Evolutionary conservation across 305 asterid species (phyloP), one percentile per base, ranked within the genome.

Genomic region (Petunia hybrid): DNA sequence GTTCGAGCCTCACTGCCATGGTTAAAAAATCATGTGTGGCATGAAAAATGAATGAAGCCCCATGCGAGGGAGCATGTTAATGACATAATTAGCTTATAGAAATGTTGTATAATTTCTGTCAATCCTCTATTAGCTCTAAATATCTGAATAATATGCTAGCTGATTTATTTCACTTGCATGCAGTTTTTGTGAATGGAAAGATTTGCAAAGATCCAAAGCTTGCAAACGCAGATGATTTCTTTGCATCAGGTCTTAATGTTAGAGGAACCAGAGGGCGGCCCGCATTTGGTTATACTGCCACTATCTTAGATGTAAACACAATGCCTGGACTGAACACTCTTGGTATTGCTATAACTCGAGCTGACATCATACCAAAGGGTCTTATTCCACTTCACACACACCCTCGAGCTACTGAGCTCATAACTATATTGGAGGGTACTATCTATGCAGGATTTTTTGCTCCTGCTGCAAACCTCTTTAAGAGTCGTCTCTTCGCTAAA

Each of bases 351-450:
- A 69, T 91, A 88, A 91, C 87, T 0, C 83, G 94, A 0, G 39
- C 83, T 1, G 94, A 90, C 77, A 77, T 91, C 1, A 90, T 85
- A 3, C 86, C 83, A 0, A 74, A 85, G 6, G 87, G 89, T 1
- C 81, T 91, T 1, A 85, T 87, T 9, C 95, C 97, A 3, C 89
- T 86, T 2, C 97, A 93, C 57, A 82, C 87, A 7, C 97, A 90
- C 84, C 95, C 93, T 4, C 38, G 35, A 40, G 12, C 36, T 40
- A 5, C 73, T 67, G 55, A 41, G 55, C 2, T 42, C 4, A 41
- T 67, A n/a, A 67, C 39, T 42, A 1, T 42, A 14, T 31, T 63
- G 5, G 31, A 63, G 4, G 81, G 48, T 1, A 2, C 2, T 40
- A 1, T 45, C 2, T 45, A 67, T 8, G 14, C 10, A 0, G 74